These are phyloP conservation scores for Sporothrix globosa DNA, from an alignment of 2,329 filamentous ascomycete species.

Conservation along the genomic window DNA sequence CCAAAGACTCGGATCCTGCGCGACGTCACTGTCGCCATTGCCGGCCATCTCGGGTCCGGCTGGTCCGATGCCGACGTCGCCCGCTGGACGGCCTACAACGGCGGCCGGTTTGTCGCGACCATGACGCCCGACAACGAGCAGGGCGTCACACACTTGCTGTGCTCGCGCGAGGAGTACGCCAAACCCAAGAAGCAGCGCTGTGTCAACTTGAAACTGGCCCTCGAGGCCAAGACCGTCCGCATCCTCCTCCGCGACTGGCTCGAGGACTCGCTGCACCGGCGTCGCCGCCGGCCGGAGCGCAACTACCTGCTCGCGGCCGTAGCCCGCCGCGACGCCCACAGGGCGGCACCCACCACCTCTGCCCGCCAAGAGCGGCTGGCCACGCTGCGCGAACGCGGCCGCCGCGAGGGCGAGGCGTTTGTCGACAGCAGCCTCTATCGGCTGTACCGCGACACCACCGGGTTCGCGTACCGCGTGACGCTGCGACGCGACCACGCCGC, in stretches of 20 bases:
- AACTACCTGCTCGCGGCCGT: conserved; percentile 49
- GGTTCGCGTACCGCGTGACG: conserved; percentile 66
- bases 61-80: conserved; percentile 60
- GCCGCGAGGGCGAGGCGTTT: conserved; percentile 46
- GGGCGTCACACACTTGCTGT: conserved; percentile 72
- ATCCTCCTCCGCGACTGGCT: conserved; percentile 59
- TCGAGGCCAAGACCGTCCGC: conserved; percentile 32
- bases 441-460: conserved; percentile 64
- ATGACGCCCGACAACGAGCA: conserved; percentile 48
- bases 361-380: conserved; percentile 43
- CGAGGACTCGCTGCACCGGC: conserved; percentile 48
- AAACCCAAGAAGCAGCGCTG: conserved; percentile 25
- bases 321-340: conserved; percentile 36
- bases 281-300: conserved; percentile 41
- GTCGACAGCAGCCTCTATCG: conserved; percentile 62
- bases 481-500: conserved; percentile 58
- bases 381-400: conserved; percentile 42
- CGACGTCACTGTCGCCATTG: conserved; percentile 52
- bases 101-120: conserved; percentile 59
- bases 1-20: conserved; percentile 35
- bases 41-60: conserved; percentile 58
- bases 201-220: not conserved
- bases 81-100: conserved; percentile 66
- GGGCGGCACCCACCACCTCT: conserved; percentile 24
- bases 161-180: conserved; percentile 62